These are phyloP conservation scores for Wallacemonas sp. DNA, from an alignment of 208 protist genomes.

Conservation along the genomic window DNA sequence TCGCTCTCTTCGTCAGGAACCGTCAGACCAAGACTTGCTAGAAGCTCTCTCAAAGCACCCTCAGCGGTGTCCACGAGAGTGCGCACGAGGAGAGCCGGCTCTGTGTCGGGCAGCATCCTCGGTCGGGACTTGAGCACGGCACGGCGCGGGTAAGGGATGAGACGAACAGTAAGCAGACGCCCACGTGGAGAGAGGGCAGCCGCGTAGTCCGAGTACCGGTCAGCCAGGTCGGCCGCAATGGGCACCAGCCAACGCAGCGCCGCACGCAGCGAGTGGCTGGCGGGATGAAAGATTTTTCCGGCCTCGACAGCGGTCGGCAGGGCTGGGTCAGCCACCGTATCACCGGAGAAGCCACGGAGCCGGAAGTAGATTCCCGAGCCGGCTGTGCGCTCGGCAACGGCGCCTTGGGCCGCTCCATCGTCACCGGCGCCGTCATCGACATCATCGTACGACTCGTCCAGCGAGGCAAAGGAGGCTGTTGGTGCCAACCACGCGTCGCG, in stretches of 20 bases:
- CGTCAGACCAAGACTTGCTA: background rate
- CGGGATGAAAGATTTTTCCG: constrained; percentile 63
- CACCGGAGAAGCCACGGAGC: constrained; percentile 46
- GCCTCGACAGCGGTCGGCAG: constrained; percentile 52
- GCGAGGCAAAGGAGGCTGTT: background rate
- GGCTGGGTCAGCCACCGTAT: constrained; percentile 33
- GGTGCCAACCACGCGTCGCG: constrained; percentile 58
- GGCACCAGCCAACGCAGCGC: constrained; percentile 65
- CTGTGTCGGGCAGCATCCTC: background rate
- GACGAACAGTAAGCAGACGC: background rate
- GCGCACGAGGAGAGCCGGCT: background rate
- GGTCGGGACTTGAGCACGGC: background rate
- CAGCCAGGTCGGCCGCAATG: constrained; percentile 54
- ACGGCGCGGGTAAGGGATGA: background rate
- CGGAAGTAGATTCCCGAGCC: constrained; percentile 26
- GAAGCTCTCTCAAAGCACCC: background rate
- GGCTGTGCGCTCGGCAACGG: background rate
- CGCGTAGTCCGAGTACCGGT: constrained; percentile 55
- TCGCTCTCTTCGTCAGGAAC: background rate
- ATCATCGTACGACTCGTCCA: too few relatives aligned
- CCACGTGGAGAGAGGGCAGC: constrained; percentile 2
- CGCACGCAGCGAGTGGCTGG: constrained; percentile 17
- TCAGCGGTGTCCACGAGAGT: background rate
- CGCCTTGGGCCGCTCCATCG: background rate
- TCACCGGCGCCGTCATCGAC: background rate